A percentile compares a stretch with the other conserved stretches of the same genome.
phyloP scores from a whole-genome alignment of 1,139 yeast species.

The Geotrichum carabidarum region DNA sequence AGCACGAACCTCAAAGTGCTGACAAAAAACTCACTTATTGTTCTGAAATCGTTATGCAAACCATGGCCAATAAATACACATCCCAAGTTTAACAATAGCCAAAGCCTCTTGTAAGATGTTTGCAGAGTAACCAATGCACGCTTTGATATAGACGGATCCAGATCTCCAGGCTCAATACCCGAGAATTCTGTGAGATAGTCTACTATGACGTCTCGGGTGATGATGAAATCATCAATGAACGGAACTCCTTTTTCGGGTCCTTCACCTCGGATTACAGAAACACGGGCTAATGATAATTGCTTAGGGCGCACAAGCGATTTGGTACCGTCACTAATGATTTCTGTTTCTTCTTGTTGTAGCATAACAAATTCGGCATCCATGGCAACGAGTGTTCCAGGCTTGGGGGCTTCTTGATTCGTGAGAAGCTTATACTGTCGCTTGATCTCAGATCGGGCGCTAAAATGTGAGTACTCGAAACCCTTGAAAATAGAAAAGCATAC shows the following conservation, averaged over 20 bases:
- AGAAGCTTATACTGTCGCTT: slow-evolving; percentile 61
- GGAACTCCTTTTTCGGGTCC: slow-evolving; percentile 67
- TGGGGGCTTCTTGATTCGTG: slow-evolving; percentile 64
- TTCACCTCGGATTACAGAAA: slow-evolving; percentile 79
- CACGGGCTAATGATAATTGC: slow-evolving; percentile 74
- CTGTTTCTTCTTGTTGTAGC: slow-evolving; percentile 72
- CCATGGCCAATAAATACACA: slow-evolving; percentile 96
- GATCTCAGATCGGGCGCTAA: slow-evolving; percentile 49
- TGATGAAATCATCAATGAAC: slow-evolving; percentile 89
- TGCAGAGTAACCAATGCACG: slow-evolving; percentile 74
- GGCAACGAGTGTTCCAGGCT: slow-evolving; percentile 73
- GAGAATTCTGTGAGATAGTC: slow-evolving; percentile 88
- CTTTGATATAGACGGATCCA: slow-evolving; percentile 63
- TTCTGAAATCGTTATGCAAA: slow-evolving; percentile 81
- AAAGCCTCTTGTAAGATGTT: slow-evolving; percentile 78
- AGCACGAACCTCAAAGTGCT: background rate
- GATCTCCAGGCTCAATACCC: slow-evolving; percentile 89
- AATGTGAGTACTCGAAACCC: background rate
- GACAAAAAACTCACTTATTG: slow-evolving; percentile 47
- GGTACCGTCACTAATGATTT: slow-evolving; percentile 65
- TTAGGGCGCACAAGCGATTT: slow-evolving; percentile 70
- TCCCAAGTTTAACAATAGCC: slow-evolving; percentile 84
- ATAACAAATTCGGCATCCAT: slow-evolving; percentile 96
- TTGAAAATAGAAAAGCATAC: background rate
- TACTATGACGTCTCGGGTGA: slow-evolving; percentile 55